Percentiles rank a stretch among this genome's conserved stretches.
Evolutionary conservation across 2,329 filamentous ascomycete species (phyloP).

Genomic region (Trichoderma sp.): DNA sequence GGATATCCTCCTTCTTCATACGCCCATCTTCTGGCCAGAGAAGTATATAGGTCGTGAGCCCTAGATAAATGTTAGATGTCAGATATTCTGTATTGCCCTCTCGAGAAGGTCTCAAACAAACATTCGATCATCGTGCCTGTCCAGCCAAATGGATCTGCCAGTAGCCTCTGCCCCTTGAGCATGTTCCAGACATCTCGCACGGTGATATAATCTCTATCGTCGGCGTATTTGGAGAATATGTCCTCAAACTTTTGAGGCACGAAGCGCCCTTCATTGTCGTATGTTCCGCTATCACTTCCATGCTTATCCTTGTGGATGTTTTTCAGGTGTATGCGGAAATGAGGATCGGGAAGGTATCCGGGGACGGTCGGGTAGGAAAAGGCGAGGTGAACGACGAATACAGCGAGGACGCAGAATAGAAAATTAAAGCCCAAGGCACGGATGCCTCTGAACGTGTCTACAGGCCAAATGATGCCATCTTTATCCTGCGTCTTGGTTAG

Average conservation of each 20-base stretch:
- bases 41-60: slow-evolving; percentile 44
- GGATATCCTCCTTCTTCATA: slow-evolving; percentile 53
- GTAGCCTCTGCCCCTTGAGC: slow-evolving; percentile 39
- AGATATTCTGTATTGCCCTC: background rate
- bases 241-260: slow-evolving; percentile 50
- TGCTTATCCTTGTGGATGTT: slow-evolving; percentile 45
- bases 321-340: slow-evolving; percentile 37
- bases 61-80: slow-evolving; percentile 13
- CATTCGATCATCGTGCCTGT: slow-evolving; percentile 25
- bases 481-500: slow-evolving; percentile 28
- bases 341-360: slow-evolving; percentile 37
- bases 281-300: slow-evolving; percentile 44
- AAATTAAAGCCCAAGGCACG: slow-evolving; percentile 39
- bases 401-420: slow-evolving; percentile 37
- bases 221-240: slow-evolving; percentile 47
- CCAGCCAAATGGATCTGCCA: slow-evolving; percentile 43
- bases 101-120: slow-evolving; percentile 16
- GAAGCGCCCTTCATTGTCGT: slow-evolving; percentile 48
- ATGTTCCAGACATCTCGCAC: slow-evolving; percentile 35
- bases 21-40: slow-evolving; percentile 52
- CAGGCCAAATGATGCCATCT: slow-evolving; percentile 40
- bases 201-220: slow-evolving; percentile 38
- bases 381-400: slow-evolving; percentile 40
- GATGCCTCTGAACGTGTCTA: slow-evolving; percentile 40
- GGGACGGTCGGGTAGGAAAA: slow-evolving; percentile 45